phyloP scores from a whole-genome alignment of 805 yeast species.

The Cyberlindnera mississippiensis region DNA sequence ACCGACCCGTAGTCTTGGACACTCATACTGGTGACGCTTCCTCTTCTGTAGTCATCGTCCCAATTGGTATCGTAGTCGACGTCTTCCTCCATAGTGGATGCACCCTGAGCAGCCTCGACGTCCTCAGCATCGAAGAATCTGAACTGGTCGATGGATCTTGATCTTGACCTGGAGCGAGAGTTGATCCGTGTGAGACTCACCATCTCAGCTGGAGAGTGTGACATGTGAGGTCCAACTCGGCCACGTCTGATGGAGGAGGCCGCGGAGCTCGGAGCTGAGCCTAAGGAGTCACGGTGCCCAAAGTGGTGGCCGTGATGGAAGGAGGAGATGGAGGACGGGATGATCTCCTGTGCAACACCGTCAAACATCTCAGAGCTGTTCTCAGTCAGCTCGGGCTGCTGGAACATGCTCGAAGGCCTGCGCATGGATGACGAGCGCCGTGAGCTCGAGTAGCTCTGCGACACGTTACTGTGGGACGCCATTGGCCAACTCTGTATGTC shows the following conservation, averaged over 20 bases:
- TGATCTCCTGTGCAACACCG: slow-evolving; percentile 71
- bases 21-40: slow-evolving; percentile 30
- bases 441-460: neutral
- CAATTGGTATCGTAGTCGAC: slow-evolving; percentile 73
- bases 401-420: slow-evolving; percentile 31
- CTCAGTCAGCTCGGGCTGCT: slow-evolving; percentile 50
- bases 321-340: slow-evolving; percentile 74
- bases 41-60: slow-evolving; percentile 50
- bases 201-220: slow-evolving; percentile 17
- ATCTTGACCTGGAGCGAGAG: slow-evolving; percentile 32
- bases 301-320: slow-evolving; percentile 65
- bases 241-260: slow-evolving; percentile 29
- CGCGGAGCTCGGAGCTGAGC: slow-evolving; percentile 22
- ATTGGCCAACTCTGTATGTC: neutral
- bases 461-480: neutral
- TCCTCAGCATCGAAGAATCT: slow-evolving; percentile 81
- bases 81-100: slow-evolving; percentile 67
- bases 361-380: slow-evolving; percentile 69
- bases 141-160: slow-evolving; percentile 45
- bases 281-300: slow-evolving; percentile 4
- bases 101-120: slow-evolving; percentile 82
- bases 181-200: slow-evolving; percentile 25
- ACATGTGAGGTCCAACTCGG: slow-evolving; percentile 9
- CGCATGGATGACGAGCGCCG: slow-evolving; percentile 23
- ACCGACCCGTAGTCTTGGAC: slow-evolving; percentile 24